These are phyloP conservation scores for Ophiocordyceps camponoti-rufipedis DNA, from an alignment of 2,329 filamentous ascomycete species.

Conservation along the genomic window DNA sequence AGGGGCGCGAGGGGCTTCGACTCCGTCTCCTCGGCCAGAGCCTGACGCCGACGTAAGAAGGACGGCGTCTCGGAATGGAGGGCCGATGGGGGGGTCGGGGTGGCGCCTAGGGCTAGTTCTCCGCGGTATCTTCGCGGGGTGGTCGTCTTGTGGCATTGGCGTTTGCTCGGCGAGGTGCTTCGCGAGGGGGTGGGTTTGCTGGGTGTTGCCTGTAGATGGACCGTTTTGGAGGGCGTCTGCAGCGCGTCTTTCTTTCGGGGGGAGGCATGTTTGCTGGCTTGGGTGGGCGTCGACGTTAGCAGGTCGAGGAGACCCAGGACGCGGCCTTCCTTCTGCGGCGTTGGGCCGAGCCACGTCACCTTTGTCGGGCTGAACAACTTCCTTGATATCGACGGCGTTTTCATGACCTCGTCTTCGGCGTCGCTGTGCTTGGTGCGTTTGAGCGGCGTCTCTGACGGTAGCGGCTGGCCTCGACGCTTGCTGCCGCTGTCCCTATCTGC, in stretches of 20 bases:
- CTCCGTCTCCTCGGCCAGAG: slow-evolving; percentile 36
- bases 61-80: slow-evolving; percentile 50
- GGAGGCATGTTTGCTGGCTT: slow-evolving; percentile 2
- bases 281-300: slow-evolving; percentile 33
- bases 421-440: slow-evolving; percentile 29
- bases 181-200: slow-evolving; percentile 20
- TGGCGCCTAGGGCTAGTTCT: slow-evolving; percentile 19
- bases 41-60: slow-evolving; percentile 40
- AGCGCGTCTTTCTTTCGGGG: slow-evolving; percentile 10
- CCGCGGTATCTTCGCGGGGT: slow-evolving; percentile 38
- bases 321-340: slow-evolving; percentile 60
- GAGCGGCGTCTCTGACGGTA: slow-evolving; percentile 25
- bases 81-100: slow-evolving; percentile 33
- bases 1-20: slow-evolving; percentile 29
- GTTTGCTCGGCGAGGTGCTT: slow-evolving; percentile 38
- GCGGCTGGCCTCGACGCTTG: slow-evolving; percentile 23
- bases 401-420: slow-evolving; percentile 27
- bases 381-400: slow-evolving; percentile 36
- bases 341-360: slow-evolving; percentile 52
- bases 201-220: slow-evolving; percentile 22
- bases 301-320: slow-evolving; percentile 65
- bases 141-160: slow-evolving; percentile 37
- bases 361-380: slow-evolving; percentile 41
- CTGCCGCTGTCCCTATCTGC: slow-evolving; percentile 6
- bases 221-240: slow-evolving; percentile 1